These are phyloP conservation scores for Herpotrichia juniperi DNA, from an alignment of 2,329 filamentous ascomycete species.

Conservation along the genomic window DNA sequence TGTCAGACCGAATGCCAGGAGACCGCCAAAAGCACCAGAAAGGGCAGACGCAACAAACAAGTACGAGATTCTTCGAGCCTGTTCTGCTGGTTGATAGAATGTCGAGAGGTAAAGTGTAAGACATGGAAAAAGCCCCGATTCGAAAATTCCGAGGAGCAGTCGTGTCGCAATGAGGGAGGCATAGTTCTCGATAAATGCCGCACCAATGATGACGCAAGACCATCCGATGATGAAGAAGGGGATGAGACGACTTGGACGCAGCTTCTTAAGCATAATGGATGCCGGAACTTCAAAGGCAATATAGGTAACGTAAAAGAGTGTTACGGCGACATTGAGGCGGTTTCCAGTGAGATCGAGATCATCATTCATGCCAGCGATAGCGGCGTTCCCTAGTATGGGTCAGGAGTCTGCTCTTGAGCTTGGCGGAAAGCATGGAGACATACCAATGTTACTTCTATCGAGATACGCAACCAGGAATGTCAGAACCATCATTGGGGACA, in stretches of 20 bases:
- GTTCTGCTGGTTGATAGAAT: conserved; percentile 46
- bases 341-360: conserved; percentile 49
- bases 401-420: background rate
- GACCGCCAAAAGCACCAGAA: conserved; percentile 61
- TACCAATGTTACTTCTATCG: conserved; percentile 48
- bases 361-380: conserved; percentile 2
- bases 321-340: conserved; percentile 50
- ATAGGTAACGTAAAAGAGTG: conserved; percentile 21
- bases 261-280: conserved; percentile 50
- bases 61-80: conserved; percentile 57
- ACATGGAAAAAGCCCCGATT: conserved; percentile 34
- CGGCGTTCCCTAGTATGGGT: background rate
- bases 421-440: conserved; percentile 27
- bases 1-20: conserved; percentile 46
- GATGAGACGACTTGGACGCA: conserved; percentile 31
- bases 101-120: conserved; percentile 33
- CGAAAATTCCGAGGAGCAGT: conserved; percentile 35
- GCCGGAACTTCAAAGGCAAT: conserved; percentile 47
- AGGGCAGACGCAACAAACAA: conserved; percentile 61
- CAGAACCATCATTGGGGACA: conserved; percentile 1
- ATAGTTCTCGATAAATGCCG: conserved; percentile 48
- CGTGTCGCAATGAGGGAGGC: conserved; percentile 32
- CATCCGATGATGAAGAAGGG: conserved; percentile 61
- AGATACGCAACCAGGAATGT: conserved; percentile 15
- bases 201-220: conserved; percentile 51